Base-by-base conservation (phyloP, 2,329 filamentous ascomycete species). In the Fusarium piperis region DNA sequence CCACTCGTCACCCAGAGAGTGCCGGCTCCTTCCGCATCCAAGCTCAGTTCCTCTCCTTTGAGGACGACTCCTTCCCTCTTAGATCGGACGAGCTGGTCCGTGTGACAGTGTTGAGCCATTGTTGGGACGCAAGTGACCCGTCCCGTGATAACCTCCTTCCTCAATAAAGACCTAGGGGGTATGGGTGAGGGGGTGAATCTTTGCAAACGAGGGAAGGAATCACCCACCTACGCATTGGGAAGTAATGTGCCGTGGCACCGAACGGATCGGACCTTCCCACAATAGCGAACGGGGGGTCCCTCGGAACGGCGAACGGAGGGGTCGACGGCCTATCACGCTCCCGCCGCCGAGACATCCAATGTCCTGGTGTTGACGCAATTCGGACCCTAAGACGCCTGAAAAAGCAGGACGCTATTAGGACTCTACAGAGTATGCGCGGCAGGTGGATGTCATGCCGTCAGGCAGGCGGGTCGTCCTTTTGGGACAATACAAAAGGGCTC, bases 291-390 rank as follows among this genome's bases (percentile, higher is more conserved):
- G 41, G 41, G 23, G 2, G 6, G 13, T 15, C 4, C 51, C 11
- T 46, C 26, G 28, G 56, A 20, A 63, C 44, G 51, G 52, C 20
- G 20, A 69, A 64, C 55, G 30, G 51, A 53, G 59, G 33, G 55
- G 16, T 39, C 52, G 16, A 39, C 33, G 35, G 52, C 57, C 35
- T 62, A 30, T 48, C 52, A 55, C 57, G 38, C 51, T 55, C 52
- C 33, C 41, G 32, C 35, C 32, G 48, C 56, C 26, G 48, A 68
- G 60, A 48, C 48, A 60, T 20, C 13, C 39, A 51, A 18, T 38
- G 41, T 57, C 53, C 13, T 33, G n/a, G 36, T 10, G 36, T 68
- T 59, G 57, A 68, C 65, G 57, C 56, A 62, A 68, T 66, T 8
- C 33, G 12, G 11, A 41, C 26, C 51, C 51, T 52, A 53, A 20